phyloP scores from a whole-genome alignment of 1,284 basidiomycete species.

The Hymenochaete sp. region DNA sequence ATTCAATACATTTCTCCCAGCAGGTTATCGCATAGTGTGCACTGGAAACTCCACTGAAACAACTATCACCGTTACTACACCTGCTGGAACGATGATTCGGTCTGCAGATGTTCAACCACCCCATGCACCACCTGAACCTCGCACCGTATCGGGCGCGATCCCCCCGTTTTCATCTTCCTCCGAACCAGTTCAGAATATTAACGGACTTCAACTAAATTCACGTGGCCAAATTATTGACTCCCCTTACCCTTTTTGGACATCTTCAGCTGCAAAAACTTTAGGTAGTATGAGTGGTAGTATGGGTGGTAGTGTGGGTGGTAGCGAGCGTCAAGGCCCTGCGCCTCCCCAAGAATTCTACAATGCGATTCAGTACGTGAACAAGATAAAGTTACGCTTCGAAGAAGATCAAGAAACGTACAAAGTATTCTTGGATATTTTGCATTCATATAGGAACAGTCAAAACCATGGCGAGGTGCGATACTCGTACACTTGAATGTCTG shows the following conservation, averaged over 20 bases:
- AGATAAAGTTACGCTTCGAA: conserved; percentile 94
- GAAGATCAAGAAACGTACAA: conserved; percentile 95
- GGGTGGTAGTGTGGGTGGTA: too few species aligned
- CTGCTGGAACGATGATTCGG: conserved; percentile 75
- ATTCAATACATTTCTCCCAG: conserved; percentile 97
- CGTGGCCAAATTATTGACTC: conserved; percentile 21
- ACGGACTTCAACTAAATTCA: too few species aligned
- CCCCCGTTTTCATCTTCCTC: neutral
- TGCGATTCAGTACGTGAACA: conserved; percentile 97
- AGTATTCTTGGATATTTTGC: conserved; percentile 95
- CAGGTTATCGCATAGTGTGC: conserved; percentile 95
- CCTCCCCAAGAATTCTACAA: conserved; percentile 83
- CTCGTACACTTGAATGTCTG: conserved; percentile 3
- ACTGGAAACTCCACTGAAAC: conserved; percentile 69
- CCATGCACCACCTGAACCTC: conserved; percentile 12
- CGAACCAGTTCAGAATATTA: too few species aligned
- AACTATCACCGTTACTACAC: conserved; percentile 92
- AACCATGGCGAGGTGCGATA: conserved; percentile 76
- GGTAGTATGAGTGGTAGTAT: conserved; percentile 20
- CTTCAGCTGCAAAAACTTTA: conserved; percentile 19
- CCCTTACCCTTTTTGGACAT: conserved; percentile 18
- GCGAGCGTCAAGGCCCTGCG: conserved; percentile 33
- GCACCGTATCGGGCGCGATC: conserved; percentile 14
- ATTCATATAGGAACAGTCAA: conserved; percentile 96
- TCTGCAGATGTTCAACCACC: conserved; percentile 23